Evolutionary conservation across 208 protist genomes (phyloP).

Genomic region (Strigomonas culicis): DNA sequence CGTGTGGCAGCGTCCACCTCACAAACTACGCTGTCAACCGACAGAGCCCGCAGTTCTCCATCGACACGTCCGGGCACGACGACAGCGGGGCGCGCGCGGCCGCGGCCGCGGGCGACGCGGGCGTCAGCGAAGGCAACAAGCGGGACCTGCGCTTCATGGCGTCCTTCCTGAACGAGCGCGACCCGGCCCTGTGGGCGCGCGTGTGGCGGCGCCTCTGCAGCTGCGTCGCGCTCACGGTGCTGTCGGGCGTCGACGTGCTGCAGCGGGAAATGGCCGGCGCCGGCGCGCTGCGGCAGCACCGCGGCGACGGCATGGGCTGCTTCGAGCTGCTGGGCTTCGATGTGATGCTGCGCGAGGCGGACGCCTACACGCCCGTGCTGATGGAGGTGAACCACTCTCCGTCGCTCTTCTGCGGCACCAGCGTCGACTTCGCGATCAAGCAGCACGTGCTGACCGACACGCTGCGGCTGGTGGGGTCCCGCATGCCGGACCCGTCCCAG

Average conservation of each 20-base stretch:
- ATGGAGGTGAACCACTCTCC: slow-evolving; percentile 93
- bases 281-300: slow-evolving; percentile 33
- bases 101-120: not conserved
- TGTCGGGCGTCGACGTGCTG: slow-evolving; percentile 77
- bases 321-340: slow-evolving; percentile 92
- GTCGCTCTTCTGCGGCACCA: slow-evolving; percentile 80
- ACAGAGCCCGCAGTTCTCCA: slow-evolving; percentile 7
- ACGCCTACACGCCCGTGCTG: slow-evolving; percentile 52
- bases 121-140: slow-evolving; percentile 31
- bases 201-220: slow-evolving; percentile 60
- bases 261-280: slow-evolving; percentile 66
- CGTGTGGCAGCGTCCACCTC: slow-evolving; percentile 48
- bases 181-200: slow-evolving; percentile 29
- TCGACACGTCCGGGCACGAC: not conserved
- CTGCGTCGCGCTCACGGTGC: slow-evolving; percentile 78
- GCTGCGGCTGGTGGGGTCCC: slow-evolving; percentile 48
- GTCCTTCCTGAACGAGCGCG: slow-evolving; percentile 24
- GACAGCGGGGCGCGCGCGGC: not conserved
- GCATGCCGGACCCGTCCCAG: slow-evolving; percentile 24
- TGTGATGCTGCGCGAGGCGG: slow-evolving; percentile 51
- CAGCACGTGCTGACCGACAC: slow-evolving; percentile 63
- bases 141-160: slow-evolving; percentile 45
- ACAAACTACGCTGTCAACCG: slow-evolving; percentile 91
- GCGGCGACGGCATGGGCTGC: slow-evolving; percentile 54
- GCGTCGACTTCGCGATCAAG: slow-evolving; percentile 81